Conservation (phyloP, 768 basidiomycete genomes). For the Macrolepiota dolichaula region DNA sequence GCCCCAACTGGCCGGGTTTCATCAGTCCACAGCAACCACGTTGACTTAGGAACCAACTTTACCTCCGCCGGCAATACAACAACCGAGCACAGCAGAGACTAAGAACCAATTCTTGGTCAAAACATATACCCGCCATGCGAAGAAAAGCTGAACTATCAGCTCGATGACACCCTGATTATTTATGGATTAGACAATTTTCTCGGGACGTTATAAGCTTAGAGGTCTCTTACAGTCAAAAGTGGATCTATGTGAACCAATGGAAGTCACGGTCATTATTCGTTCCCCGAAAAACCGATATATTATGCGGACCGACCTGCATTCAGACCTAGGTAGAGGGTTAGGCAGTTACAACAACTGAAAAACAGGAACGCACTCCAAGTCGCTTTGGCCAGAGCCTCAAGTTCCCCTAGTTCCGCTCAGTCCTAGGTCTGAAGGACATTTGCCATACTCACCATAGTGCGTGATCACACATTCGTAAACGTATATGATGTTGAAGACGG, state of each 20-base stretch:
- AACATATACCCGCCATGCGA: constrained; percentile 32
- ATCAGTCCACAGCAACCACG: neutral
- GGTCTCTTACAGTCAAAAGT: neutral
- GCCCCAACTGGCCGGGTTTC: constrained; percentile 21
- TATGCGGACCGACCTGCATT: too few relatives aligned
- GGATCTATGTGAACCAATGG: too few relatives aligned
- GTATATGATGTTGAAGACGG: constrained; percentile 39
- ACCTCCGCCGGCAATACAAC: constrained; percentile 20
- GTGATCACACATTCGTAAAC: constrained; percentile 43
- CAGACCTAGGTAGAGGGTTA: too few relatives aligned
- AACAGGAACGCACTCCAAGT: neutral
- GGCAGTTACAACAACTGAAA: too few relatives aligned
- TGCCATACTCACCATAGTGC: constrained; percentile 36
- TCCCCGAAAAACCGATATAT: too few relatives aligned
- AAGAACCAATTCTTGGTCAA: constrained; percentile 21
- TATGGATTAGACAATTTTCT: neutral
- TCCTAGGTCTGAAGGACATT: neutral
- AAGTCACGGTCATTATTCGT: too few relatives aligned
- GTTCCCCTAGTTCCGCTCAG: constrained; percentile 14
- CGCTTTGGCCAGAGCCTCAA: constrained; percentile 2
- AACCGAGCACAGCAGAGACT: constrained; percentile 14
- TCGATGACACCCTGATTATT: constrained; percentile 38
- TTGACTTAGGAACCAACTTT: neutral
- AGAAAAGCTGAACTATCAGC: constrained; percentile 42
- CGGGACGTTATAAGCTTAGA: neutral